A percentile compares a stretch with the other conserved stretches of the same genome.
Evolutionary conservation across 352 stramenopile genomes (phyloP).

Genomic region (Pythium phragmiticola): DNA sequence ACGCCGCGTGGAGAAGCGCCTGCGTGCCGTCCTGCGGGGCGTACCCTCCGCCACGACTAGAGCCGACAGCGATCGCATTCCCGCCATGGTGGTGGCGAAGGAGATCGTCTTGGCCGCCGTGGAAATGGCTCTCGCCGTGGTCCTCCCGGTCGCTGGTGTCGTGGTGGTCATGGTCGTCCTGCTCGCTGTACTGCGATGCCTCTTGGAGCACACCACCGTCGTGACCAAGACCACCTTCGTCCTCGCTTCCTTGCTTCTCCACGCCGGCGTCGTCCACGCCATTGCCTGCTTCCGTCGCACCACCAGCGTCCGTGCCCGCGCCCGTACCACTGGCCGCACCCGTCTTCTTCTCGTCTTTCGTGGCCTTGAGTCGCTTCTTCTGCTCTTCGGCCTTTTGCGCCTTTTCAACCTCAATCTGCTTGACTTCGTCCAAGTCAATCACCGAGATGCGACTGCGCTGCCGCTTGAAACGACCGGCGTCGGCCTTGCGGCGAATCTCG

Average conservation of each 20-base stretch:
- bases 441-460: conserved; percentile 85
- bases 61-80: neutral
- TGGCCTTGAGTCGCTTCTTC: conserved; percentile 65
- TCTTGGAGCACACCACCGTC: conserved; percentile 8
- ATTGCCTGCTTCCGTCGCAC: conserved; percentile 4
- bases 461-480: conserved; percentile 79
- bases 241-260: conserved; percentile 1
- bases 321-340: conserved; percentile 9
- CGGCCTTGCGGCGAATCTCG: conserved; percentile 81
- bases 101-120: conserved; percentile 23
- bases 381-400: conserved; percentile 77
- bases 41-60: conserved; percentile 26
- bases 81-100: conserved; percentile 27
- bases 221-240: conserved; percentile 1
- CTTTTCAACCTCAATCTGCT: conserved; percentile 87
- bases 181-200: conserved; percentile 13
- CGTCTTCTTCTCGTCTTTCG: conserved; percentile 26
- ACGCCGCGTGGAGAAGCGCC: conserved; percentile 60
- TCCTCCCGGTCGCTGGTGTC: conserved; percentile 23
- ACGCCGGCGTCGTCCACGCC: neutral
- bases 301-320: conserved; percentile 32
- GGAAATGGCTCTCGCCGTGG: conserved; percentile 21
- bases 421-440: conserved; percentile 88
- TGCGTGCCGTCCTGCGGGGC: conserved; percentile 50
- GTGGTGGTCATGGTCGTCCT: conserved; percentile 20